Evolutionary conservation across 805 yeast genomes (phyloP).

Genomic region (Saturnispora besseyi): DNA sequence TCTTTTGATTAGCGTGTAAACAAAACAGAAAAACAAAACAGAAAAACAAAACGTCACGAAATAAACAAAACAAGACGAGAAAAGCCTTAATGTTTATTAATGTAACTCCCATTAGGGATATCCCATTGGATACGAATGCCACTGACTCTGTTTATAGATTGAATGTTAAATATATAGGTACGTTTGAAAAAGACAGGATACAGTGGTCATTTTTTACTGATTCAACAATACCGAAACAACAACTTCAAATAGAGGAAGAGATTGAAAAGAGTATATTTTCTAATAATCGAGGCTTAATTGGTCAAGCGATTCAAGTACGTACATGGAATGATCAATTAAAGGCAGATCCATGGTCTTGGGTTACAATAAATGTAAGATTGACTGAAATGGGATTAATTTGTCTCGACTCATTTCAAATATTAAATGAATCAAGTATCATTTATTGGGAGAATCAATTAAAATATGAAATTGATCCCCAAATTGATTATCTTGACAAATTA

Average conservation of each 20-base stretch:
- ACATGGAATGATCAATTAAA: background rate
- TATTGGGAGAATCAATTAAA: background rate
- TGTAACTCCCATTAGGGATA: background rate
- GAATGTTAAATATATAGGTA: background rate
- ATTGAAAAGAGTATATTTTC: background rate
- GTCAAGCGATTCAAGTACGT: background rate
- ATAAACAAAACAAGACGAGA: background rate
- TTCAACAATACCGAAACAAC: background rate
- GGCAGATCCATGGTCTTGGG: background rate
- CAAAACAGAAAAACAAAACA: background rate
- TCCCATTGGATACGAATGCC: background rate
- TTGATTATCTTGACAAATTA: constrained; percentile 1
- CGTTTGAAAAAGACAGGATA: background rate
- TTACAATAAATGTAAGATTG: background rate
- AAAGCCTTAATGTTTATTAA: background rate
- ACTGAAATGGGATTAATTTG: background rate
- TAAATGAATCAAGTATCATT: background rate
- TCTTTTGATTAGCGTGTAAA: background rate
- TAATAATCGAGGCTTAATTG: background rate
- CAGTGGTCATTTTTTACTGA: constrained; percentile 1
- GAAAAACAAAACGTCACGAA: background rate
- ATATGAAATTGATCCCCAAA: background rate
- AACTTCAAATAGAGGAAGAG: background rate
- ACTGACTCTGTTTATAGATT: background rate
- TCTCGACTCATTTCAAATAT: background rate